Evolutionary conservation across 2,329 filamentous ascomycete genomes (phyloP), one percentile per base, ranked within the genome.

Genomic region (Rhexocercosporidium sp.): DNA sequence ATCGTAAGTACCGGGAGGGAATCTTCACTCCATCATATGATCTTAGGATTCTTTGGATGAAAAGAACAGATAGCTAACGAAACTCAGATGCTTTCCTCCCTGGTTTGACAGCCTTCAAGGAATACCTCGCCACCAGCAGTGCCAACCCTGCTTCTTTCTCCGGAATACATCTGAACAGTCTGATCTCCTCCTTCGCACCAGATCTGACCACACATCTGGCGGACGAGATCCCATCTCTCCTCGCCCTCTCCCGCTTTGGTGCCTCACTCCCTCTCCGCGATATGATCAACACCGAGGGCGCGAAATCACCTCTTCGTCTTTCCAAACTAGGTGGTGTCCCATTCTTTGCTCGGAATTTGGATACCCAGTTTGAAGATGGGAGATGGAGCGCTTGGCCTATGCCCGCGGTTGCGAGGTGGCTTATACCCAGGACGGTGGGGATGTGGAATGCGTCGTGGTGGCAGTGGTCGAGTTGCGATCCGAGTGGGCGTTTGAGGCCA

Each of bases 201-300:
- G 64, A 67, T 1, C 67, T 83, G 56, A 68, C 71, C 51, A 61
- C 71, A 22, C 82, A 83, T 65, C 72, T 83, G 5, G 68, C 70
- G 2, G 75, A 79, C 18, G 81, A 83, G 69, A 80, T 83, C 46
- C 71, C 75, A 27, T 77, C 78, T 49, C 75, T 82, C 20, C 54
- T 80, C 49, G 46, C 63, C 16, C 63, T 71, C 20, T 66, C 59
- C 0, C 56, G 41, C 20, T 69, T 60, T 61, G 65, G 69, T 14
- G 29, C 49, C 49, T 68, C 44, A 47, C 59, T 69, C 25, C 60
- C 60, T 8, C 51, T 72, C 1, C 65, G 68, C 9, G 18, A 49
- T 14, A 22, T 67, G 8, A 49, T 65, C 7, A 69, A 69, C 18
- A 22, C 22, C 11, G 65, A 69, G 37, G 47, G 66, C 11, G 27